Base-by-base conservation (phyloP, 257 asterid species). In the Voacanga thouarsii region DNA sequence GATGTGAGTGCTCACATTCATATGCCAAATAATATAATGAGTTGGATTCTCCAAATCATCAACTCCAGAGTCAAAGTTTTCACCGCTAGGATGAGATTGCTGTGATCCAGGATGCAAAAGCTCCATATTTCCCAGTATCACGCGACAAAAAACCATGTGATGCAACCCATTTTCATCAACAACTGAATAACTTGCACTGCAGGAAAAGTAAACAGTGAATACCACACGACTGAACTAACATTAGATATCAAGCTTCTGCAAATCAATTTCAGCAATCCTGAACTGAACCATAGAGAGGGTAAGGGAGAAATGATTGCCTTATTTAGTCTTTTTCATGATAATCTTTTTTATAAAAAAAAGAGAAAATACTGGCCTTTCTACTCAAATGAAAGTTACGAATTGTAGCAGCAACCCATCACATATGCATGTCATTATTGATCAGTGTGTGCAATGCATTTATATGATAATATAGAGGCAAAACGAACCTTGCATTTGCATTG, bases 1-100 rank as follows among this genome's bases (percentile, higher is more conserved):
- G 61, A 83, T 74, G 30, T 80, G 84, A 23, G 84, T 80, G 71
- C 51, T 83, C 57, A 74, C 14, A 60, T 78, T 75, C 79, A 71
- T 73, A 30, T 72, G 75, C 84, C 87, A 83, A 41, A 80, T 71
- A 14, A 83, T 70, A 74, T 80, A 83, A 26, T 68, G 76, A 30
- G 74, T 80, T 56, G 87, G 87, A 49, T 57, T 56, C 64, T 67
- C 51, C 45, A 80, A 16, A 77, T 80, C 74, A 75, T 83, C 87
- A 68, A 77, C 87, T 45, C 84, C 84, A 50, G 72, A 50, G 33
- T 83, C 87, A 78, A 65, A 78, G n/a, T 80, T 71, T 53, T 83
- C 82, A 61, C 71, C 51, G 56, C 81, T 79, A 5, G 79, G 86
- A 65, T 76, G 75, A 71, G 41, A 75, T 26, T 79, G 83, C 69